Base-by-base conservation (phyloP, 108 stramenopile species). In the Skeletonema tropicum region DNA sequence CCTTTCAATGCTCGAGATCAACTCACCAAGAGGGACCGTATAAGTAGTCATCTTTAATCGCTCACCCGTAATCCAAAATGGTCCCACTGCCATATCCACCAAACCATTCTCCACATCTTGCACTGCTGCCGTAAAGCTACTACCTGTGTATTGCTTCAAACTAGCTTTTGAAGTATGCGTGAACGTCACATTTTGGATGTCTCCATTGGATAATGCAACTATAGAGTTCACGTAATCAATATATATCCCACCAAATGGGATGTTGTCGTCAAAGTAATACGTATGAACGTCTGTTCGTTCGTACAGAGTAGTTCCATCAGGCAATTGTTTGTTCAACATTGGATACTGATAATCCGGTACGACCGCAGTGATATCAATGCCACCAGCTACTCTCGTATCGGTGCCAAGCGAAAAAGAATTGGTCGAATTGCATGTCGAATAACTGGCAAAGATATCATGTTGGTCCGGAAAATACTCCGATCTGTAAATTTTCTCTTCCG, bases 51-150 rank as follows among this genome's bases (percentile, higher is more conserved):
- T 58, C 57, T 26, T 25, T 2, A 58, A 58, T 10, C 23, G 9
- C 9, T 74, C 29, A 11, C 64, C 73, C 12, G 73, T 74, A 6
- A 74, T 59, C 73, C 73, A 74, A 38, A 65, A 74, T 26, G 73
- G 73, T 12, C 73, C 73, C 1, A 74, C 21, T 0, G 73, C 73
- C 64, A 74, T 65, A 45, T 74, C 73, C 14, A 74, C 39, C 55
- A 66, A 58, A 6, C 73, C 73, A 66, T 74, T 57, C 19, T 64
- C 57, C 17, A 74, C 33, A 38, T 74, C 73, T 46, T 66, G 73
- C 19, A 74, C 55, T 12, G 55, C 35, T 2, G 73, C 73, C 41
- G 66, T 68, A 9, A 10, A 66, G 2, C 55, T 3, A 17, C 64
- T 66, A 0, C 2, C 10, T 21, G 74, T 60, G 26, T 68, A 35